Conservation (phyloP, 2,329 filamentous ascomycete genomes). For the Ophiocordyceps sinensis region DNA sequence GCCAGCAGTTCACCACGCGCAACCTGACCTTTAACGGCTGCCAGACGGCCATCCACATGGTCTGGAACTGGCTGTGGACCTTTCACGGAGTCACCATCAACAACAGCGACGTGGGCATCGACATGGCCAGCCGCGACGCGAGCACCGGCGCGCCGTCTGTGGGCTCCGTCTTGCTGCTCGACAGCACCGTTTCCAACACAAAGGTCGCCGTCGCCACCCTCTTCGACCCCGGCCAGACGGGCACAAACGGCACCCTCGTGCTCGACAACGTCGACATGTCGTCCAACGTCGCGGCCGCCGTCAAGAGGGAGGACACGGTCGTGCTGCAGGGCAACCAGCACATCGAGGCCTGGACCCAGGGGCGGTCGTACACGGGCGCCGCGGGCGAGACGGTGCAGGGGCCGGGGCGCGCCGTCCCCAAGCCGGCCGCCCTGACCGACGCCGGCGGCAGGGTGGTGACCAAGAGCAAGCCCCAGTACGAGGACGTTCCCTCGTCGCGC, state of each 20-base stretch:
- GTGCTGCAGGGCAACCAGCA: conserved; percentile 57
- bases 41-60: conserved; percentile 49
- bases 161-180: conserved; percentile 71
- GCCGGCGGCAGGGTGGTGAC: conserved; percentile 58
- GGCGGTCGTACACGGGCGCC: conserved; percentile 50
- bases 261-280: conserved; percentile 74
- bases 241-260: conserved; percentile 30
- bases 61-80: conserved; percentile 64
- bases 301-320: conserved; percentile 43
- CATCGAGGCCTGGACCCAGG: conserved; percentile 64
- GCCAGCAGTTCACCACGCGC: conserved; percentile 54
- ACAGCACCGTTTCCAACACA: conserved; percentile 67
- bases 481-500: conserved; percentile 44
- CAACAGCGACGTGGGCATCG: conserved; percentile 26
- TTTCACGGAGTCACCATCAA: conserved; percentile 6
- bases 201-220: conserved; percentile 39
- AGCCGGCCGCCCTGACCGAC: conserved; percentile 53
- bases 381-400: conserved; percentile 44
- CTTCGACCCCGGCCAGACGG: background rate
- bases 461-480: conserved; percentile 81
- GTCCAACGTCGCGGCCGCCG: conserved; percentile 49
- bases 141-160: conserved; percentile 45
- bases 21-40: conserved; percentile 52
- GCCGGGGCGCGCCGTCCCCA: conserved; percentile 35
- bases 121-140: conserved; percentile 47